Conservation (phyloP, 805 yeast genomes). For the Kluyveromyces starmeri region DNA sequence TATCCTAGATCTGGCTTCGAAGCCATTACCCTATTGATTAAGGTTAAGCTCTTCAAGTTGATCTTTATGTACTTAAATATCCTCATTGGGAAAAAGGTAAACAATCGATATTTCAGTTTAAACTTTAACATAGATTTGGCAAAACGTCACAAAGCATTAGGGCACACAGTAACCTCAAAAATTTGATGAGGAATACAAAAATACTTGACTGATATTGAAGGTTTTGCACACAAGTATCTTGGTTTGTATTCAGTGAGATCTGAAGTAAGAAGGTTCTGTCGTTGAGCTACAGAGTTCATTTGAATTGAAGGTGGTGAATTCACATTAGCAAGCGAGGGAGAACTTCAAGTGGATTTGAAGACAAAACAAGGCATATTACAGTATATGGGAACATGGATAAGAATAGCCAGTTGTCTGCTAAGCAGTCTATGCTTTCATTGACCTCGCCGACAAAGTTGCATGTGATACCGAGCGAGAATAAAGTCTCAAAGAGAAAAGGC, state of each 20-base stretch:
- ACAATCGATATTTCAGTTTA: constrained; percentile 7
- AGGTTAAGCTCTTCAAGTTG: no score
- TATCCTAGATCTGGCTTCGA: no score
- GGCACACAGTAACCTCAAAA: background rate
- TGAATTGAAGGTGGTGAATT: no score
- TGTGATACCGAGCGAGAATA: constrained; percentile 31
- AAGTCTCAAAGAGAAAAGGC: constrained; percentile 17
- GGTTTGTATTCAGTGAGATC: no score
- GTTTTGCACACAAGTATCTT: no score
- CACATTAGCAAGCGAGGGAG: background rate
- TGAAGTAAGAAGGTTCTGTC: no score
- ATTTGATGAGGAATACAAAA: background rate
- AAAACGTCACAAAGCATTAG: constrained; percentile 4
- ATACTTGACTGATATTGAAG: no score
- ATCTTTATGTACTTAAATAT: constrained; percentile 5
- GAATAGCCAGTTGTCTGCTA: constrained; percentile 2
- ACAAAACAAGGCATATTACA: background rate
- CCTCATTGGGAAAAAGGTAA: constrained; percentile 17
- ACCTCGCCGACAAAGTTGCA: constrained; percentile 42
- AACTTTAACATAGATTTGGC: background rate
- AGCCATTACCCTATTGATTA: no score
- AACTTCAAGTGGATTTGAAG: background rate
- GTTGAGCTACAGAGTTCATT: no score
- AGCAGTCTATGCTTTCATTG: constrained; percentile 30
- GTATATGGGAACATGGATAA: constrained; percentile 1